phyloP scores from a whole-genome alignment of 108 stramenopile species.

The Skeletonema potamos region DNA sequence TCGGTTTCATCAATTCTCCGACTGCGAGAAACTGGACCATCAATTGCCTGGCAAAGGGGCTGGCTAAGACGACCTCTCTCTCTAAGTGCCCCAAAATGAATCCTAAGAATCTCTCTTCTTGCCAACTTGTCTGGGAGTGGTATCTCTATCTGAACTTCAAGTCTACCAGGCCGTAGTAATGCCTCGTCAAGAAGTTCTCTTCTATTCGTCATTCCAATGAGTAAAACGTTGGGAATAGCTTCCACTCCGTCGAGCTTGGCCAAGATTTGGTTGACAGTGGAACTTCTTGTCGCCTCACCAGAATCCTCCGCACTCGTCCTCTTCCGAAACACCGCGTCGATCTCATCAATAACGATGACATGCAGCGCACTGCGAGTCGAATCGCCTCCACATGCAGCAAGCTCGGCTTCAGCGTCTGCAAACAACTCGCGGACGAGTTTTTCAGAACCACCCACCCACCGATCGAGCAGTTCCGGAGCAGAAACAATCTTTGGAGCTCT shows the following conservation, averaged over 20 bases:
- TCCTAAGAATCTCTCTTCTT: constrained; percentile 70
- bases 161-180: constrained; percentile 88
- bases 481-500: constrained; percentile 91
- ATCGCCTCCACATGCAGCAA: constrained; percentile 70
- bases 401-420: constrained; percentile 91
- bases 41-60: constrained; percentile 63
- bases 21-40: constrained; percentile 32
- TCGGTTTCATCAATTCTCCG: not conserved
- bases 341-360: constrained; percentile 98
- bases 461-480: constrained; percentile 95
- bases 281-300: constrained; percentile 78
- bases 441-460: constrained; percentile 95
- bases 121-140: constrained; percentile 62
- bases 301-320: constrained; percentile 69
- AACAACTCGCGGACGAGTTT: constrained; percentile 92
- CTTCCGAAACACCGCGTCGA: constrained; percentile 92
- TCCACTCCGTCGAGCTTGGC: constrained; percentile 83
- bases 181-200: constrained; percentile 92
- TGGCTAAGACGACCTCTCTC: constrained; percentile 59
- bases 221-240: constrained; percentile 77
- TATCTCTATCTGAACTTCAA: constrained; percentile 90
- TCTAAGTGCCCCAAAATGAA: constrained; percentile 68
- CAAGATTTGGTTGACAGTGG: constrained; percentile 82
- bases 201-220: constrained; percentile 96
- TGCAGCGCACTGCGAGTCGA: constrained; percentile 74